phyloP scores from a whole-genome alignment of 1,284 basidiomycete genomes.

The Pseudozyma pruni region DNA sequence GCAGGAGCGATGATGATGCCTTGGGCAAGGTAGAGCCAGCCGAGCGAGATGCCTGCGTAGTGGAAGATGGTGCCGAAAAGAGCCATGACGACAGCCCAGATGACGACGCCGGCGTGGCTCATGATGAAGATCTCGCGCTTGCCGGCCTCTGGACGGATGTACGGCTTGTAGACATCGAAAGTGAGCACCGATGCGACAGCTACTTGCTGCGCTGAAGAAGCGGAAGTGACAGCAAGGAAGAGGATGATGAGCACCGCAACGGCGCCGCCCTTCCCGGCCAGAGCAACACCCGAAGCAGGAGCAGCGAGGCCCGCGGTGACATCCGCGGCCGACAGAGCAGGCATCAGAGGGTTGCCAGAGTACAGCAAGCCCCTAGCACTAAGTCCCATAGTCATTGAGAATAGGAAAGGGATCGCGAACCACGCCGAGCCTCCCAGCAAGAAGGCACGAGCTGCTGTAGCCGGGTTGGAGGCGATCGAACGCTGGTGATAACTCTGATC shows the following conservation, averaged over 20 bases:
- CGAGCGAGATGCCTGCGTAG: constrained; percentile 78
- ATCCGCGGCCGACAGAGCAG: constrained; percentile 44
- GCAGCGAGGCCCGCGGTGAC: constrained; percentile 61
- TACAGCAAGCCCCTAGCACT: constrained; percentile 71
- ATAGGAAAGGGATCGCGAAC: constrained; percentile 75
- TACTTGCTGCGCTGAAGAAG: constrained; percentile 87
- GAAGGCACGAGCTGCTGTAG: constrained; percentile 86
- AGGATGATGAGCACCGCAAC: constrained; percentile 82
- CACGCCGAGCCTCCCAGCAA: constrained; percentile 83
- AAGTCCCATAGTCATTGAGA: constrained; percentile 74
- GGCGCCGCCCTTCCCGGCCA: constrained; percentile 77
- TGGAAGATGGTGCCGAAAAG: constrained; percentile 85
- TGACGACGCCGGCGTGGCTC: constrained; percentile 73
- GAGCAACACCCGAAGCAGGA: constrained; percentile 75
- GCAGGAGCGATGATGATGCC: constrained; percentile 84
- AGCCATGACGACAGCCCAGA: constrained; percentile 81
- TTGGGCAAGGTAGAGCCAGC: constrained; percentile 72
- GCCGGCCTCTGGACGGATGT: constrained; percentile 74
- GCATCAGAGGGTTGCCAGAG: constrained; percentile 53
- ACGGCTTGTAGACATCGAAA: constrained; percentile 76
- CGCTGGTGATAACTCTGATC: constrained; percentile 77
- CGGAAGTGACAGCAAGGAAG: constrained; percentile 75
- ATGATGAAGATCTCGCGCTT: constrained; percentile 75
- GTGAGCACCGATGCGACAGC: constrained; percentile 75
- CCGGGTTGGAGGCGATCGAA: constrained; percentile 84